Evolutionary conservation across 441 rosid species (phyloP).

Genomic region (Melastoma candidum): DNA sequence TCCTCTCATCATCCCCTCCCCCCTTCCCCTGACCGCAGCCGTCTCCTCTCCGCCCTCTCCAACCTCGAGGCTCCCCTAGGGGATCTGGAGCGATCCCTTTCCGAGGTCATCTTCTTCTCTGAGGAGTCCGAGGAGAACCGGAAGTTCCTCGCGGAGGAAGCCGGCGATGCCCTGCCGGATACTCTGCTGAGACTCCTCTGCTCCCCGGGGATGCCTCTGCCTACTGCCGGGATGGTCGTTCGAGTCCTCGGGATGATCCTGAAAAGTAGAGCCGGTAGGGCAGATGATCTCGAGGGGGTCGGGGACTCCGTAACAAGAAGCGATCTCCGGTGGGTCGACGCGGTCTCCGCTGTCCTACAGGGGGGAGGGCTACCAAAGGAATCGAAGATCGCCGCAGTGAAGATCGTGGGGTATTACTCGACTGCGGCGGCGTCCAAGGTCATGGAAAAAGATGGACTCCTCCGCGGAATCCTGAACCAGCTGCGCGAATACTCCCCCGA

Average conservation of each 20-base stretch:
- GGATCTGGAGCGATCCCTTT: slow-evolving; percentile 1
- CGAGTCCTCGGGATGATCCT: too few relatives aligned
- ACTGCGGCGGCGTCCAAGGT: slow-evolving; percentile 13
- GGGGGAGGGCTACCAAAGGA: neutral
- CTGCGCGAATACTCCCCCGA: neutral
- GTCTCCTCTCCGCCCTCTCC: neutral
- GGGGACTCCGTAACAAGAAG: too few relatives aligned
- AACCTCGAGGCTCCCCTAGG: slow-evolving; percentile 3
- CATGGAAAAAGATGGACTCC: slow-evolving; percentile 12
- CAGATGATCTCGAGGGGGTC: too few relatives aligned
- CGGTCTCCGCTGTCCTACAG: too few relatives aligned
- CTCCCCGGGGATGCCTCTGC: slow-evolving; percentile 8
- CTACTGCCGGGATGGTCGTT: neutral
- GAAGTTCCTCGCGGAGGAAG: slow-evolving; percentile 17
- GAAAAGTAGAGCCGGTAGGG: too few relatives aligned
- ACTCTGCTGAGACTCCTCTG: neutral
- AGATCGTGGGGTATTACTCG: slow-evolving; percentile 16
- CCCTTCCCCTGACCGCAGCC: neutral
- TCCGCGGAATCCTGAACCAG: slow-evolving; percentile 8
- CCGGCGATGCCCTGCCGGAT: neutral
- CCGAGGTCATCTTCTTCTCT: slow-evolving; percentile 8
- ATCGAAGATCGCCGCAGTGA: slow-evolving; percentile 17
- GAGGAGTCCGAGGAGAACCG: slow-evolving; percentile 17
- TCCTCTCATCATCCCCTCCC: slow-evolving; percentile 6
- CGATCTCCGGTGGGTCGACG: too few relatives aligned